A percentile compares a stretch with the other conserved stretches of the same genome.
Evolutionary conservation across 108 stramenopile genomes (phyloP).

Genomic region (Nitzschia sp.): DNA sequence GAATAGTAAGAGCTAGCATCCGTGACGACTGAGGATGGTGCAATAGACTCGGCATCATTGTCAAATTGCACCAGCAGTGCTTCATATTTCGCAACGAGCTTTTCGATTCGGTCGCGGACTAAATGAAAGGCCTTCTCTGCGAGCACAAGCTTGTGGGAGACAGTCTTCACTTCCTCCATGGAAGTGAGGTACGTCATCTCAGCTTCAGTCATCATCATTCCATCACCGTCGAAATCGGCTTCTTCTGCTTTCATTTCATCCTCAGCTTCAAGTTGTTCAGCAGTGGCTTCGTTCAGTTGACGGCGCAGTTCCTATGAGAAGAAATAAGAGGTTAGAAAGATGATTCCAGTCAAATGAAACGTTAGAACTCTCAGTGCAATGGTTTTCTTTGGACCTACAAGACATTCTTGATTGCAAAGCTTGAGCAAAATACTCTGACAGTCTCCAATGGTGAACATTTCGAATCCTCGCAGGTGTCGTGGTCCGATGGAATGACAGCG

Average conservation of each 20-base stretch:
- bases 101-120: constrained; percentile 67
- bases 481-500: constrained; percentile 78
- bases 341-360: too few species aligned
- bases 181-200: constrained; percentile 70
- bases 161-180: constrained; percentile 72
- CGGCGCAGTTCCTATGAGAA: constrained; percentile 51
- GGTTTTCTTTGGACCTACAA: too few species aligned
- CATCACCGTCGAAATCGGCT: constrained; percentile 42
- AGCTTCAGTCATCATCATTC: constrained; percentile 76
- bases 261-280: constrained; percentile 75
- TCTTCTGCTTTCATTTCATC: constrained; percentile 69
- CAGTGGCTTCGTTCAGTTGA: constrained; percentile 65
- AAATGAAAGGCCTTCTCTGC: constrained; percentile 78
- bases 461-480: constrained; percentile 76
- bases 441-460: constrained; percentile 90
- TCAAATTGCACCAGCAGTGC: constrained; percentile 70
- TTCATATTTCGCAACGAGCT: constrained; percentile 73
- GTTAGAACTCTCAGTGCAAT: too few species aligned
- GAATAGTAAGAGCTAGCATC: constrained; percentile 52
- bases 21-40: constrained; percentile 50
- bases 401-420: constrained; percentile 75
- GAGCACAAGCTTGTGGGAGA: constrained; percentile 69
- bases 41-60: constrained; percentile 44
- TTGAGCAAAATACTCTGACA: constrained; percentile 88
- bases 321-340: constrained; percentile 2